Evolutionary conservation across 2,329 filamentous ascomycete species (phyloP), one percentile per base, ranked within the genome.

Genomic region (Thermothelomyces thermophilus): DNA sequence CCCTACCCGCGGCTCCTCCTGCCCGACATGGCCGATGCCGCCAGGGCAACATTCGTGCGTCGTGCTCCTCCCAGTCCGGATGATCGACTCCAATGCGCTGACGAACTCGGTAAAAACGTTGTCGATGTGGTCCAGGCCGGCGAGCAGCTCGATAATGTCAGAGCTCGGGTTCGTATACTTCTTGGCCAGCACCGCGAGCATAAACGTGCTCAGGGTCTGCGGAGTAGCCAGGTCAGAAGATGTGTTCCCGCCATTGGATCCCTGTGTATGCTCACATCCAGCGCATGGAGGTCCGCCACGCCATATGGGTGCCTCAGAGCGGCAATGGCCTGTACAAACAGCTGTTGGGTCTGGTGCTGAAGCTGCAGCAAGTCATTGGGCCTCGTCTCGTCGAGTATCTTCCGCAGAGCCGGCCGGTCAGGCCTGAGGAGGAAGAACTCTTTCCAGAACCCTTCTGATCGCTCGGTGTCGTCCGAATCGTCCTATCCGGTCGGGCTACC

Each of bases 111-210:
- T 85, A 66, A 97, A 91, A 40, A 94, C 79, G 7, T 77, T 75
- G 66, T 98, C 93, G 42, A 95, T 86, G 59, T 89, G 79, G 70
- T 96, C 86, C 46, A 98, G 79, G 5, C 93, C 93, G 4, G 90
- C 88, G 42, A 98, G 77, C 30, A 97, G 77, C 50, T 84, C 83
- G 63, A 98, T 95, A 60, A 96, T 86, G 68, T 97, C 93, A 43
- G 93, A 93, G 67, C 90, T 96, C 5, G 90, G 87, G 62, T 96
- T 96, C 20, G 87, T 90, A 67, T 95, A 98, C 66, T 86, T 89
- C 70, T 97, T 98, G 51, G 80, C 80, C 54, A 97, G 74, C 16
- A 95, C 78, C 48, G 83, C 82, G 43, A 84, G 83, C 64, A 98
- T 77, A 68, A 97, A 96, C 41, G 87, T 83, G 66, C 86, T 90